Evolutionary conservation across 768 basidiomycete species (phyloP), one percentile per base, ranked within the genome.

Genomic region (Tephrocybe sp.): DNA sequence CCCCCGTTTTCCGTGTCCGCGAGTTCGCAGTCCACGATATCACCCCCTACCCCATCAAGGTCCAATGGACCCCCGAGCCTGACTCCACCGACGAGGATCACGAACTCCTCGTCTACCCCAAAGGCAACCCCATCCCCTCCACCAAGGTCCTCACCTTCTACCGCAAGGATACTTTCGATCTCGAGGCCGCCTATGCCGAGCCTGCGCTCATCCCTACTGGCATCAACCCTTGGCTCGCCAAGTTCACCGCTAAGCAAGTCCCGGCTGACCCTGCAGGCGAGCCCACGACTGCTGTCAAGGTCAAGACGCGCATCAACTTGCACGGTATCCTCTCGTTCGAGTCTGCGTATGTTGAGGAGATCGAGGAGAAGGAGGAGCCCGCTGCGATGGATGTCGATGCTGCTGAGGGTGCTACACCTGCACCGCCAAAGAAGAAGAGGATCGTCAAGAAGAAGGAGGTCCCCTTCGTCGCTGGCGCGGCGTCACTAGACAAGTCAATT

Each of bases 121-220:
- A 76, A 39, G 88, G 87, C 48, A 96, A 98, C 71, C 61, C 70
- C 39, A 79, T 96, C 54, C 97, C 97, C 4, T 95, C 92, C 19
- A 96, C 94, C 65, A 98, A 98, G 73, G 83, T 95, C 56, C 82
- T 98, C 60, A 92, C 92, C 4, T 97, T 98, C 80, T 90, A 92
- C 70, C 87, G 96, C 66, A 87, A 85, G 62, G 84, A 85, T 34
- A 68, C 87, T 3, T 99, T 99, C 73, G 87, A 90, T 39, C 78
- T 99, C 62, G 87, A 95, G 69, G 89, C 92, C 1, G 70, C 72
- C 38, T 98, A 98, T 68, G 86, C 84, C 12, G 83, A 94, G 14
- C 85, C 87, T 2, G 60, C 72, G 4, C 52, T 59, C 13, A 78
- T 98, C 30, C 95, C 96, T 8, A 87, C 87, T 1, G 74, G 75